These are phyloP conservation scores for Calonectria pteridis DNA, from an alignment of 2,329 filamentous ascomycete genomes.

Conservation along the genomic window DNA sequence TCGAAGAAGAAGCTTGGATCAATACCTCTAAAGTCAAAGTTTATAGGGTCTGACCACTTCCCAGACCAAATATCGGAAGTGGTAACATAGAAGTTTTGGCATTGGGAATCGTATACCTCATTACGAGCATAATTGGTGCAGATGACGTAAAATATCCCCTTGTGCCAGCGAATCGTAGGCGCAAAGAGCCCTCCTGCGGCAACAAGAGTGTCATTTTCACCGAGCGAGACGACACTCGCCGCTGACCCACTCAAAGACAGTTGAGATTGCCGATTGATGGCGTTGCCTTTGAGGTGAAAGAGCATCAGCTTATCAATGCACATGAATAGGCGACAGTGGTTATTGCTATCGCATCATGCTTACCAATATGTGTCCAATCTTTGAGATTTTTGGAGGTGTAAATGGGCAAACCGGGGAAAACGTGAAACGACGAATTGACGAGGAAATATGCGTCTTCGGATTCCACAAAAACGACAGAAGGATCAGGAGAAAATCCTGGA, in stretches of 20 bases:
- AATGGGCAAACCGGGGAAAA: constrained; percentile 24
- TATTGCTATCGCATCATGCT: neutral
- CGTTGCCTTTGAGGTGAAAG: neutral
- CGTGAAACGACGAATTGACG: constrained; percentile 24
- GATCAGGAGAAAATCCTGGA: constrained; percentile 27
- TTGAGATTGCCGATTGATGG: constrained; percentile 7
- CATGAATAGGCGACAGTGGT: neutral
- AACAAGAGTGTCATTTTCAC: neutral
- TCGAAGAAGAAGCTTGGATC: constrained; percentile 30
- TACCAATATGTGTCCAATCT: constrained; percentile 23
- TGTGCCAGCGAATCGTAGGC: constrained; percentile 18
- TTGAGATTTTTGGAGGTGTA: constrained; percentile 15
- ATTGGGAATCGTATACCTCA: neutral
- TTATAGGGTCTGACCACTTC: constrained; percentile 18
- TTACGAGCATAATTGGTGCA: constrained; percentile 16
- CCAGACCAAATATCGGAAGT: constrained; percentile 18
- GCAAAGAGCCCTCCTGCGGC: constrained; percentile 23
- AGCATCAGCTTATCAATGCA: neutral
- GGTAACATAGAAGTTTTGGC: constrained; percentile 14
- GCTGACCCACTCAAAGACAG: neutral
- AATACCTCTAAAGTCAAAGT: constrained; percentile 44
- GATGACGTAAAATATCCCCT: constrained; percentile 16
- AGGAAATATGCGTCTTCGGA: constrained; percentile 10
- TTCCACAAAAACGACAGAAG: constrained; percentile 7
- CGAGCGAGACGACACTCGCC: neutral